Percentiles rank a stretch among this genome's conserved stretches.
Evolutionary conservation across 352 stramenopile genomes (phyloP).

Genomic region (Phytophthora cactorum): DNA sequence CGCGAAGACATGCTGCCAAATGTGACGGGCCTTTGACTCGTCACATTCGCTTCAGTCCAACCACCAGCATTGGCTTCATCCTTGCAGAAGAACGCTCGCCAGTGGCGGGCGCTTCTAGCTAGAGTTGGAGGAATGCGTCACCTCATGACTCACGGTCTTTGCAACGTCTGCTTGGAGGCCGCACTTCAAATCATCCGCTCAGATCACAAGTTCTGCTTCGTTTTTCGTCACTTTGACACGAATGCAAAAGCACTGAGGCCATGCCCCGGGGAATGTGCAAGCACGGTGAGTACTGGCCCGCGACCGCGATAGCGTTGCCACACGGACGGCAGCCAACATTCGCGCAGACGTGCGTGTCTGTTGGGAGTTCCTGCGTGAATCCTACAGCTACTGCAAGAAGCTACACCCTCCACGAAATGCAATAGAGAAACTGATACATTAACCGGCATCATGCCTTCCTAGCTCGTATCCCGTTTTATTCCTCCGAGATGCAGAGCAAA

Average conservation of each 20-base stretch:
- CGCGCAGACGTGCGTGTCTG: background rate
- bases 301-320: too few relatives aligned
- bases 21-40: slow-evolving; percentile 4
- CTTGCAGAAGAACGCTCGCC: slow-evolving; percentile 4
- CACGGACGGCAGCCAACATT: background rate
- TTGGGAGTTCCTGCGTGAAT: background rate
- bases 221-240: background rate
- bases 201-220: slow-evolving; percentile 18
- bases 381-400: background rate
- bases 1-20: slow-evolving; percentile 8
- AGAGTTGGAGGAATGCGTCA: background rate
- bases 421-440: slow-evolving; percentile 30
- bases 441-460: slow-evolving; percentile 26
- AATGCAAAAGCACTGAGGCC: background rate
- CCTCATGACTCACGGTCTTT: slow-evolving; percentile 3
- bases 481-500: slow-evolving; percentile 30
- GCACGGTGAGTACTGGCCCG: too few relatives aligned
- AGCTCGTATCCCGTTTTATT: slow-evolving; percentile 41
- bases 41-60: background rate
- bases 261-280: background rate
- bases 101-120: background rate
- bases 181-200: slow-evolving; percentile 22
- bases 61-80: background rate
- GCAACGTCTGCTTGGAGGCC: slow-evolving; percentile 5
- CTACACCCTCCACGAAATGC: slow-evolving; percentile 2